Percentiles rank a stretch among this genome's conserved stretches.
These are phyloP conservation scores for Fusarium avenaceum DNA, from an alignment of 2,329 filamentous ascomycete species.

Conservation along the genomic window DNA sequence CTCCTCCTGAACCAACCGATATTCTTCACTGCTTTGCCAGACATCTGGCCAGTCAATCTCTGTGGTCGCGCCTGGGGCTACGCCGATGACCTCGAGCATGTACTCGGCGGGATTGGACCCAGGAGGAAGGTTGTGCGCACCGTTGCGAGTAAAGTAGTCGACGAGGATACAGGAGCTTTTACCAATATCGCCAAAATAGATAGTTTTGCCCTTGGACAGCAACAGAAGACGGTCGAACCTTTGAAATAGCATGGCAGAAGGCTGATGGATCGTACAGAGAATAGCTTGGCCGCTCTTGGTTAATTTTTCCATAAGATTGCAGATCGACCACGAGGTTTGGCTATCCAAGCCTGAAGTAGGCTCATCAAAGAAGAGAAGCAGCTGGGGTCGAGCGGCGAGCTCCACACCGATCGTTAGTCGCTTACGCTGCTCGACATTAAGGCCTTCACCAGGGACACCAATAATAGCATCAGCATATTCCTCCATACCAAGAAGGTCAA, in stretches of 20 bases:
- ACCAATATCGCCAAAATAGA: slow-evolving; percentile 76
- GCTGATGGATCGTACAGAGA: slow-evolving; percentile 66
- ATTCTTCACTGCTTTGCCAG: slow-evolving; percentile 54
- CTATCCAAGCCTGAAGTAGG: slow-evolving; percentile 71
- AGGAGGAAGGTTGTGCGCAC: slow-evolving; percentile 66
- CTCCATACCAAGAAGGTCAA: slow-evolving; percentile 71
- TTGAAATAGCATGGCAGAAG: slow-evolving; percentile 62
- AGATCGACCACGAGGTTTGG: slow-evolving; percentile 72
- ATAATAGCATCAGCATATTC: slow-evolving; percentile 74
- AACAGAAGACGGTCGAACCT: slow-evolving; percentile 71
- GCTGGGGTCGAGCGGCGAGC: slow-evolving; percentile 64
- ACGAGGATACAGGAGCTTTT: slow-evolving; percentile 66
- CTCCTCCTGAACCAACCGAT: slow-evolving; percentile 51
- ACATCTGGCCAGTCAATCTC: slow-evolving; percentile 56
- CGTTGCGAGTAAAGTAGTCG: slow-evolving; percentile 73
- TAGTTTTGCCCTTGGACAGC: slow-evolving; percentile 71
- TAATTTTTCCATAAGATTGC: slow-evolving; percentile 70
- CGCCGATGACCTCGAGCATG: slow-evolving; percentile 60
- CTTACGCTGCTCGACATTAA: slow-evolving; percentile 72
- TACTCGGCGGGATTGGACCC: slow-evolving; percentile 64
- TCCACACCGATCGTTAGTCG: slow-evolving; percentile 70
- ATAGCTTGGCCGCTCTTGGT: slow-evolving; percentile 64
- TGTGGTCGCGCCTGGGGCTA: slow-evolving; percentile 64
- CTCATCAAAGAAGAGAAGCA: slow-evolving; percentile 71
- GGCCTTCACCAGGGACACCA: slow-evolving; percentile 68